Base-by-base conservation (phyloP, 176 grass and related monocot genomes). In the Oryza nivara region DNA sequence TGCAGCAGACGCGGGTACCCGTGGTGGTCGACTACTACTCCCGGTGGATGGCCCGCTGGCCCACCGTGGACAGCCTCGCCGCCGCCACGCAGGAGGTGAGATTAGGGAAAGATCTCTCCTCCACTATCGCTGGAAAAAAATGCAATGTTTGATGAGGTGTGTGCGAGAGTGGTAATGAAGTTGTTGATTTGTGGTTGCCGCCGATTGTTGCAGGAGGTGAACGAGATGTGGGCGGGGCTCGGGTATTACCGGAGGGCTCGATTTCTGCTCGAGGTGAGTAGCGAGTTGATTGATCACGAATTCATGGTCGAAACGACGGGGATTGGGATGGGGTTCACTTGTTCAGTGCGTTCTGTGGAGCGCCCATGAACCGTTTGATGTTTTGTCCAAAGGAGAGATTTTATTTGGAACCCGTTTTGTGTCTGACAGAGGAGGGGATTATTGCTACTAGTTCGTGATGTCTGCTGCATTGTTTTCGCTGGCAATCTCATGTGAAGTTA, bases 191-290 rank as follows among this genome's bases (percentile, higher is more conserved):
- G 14, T 75, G 71, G 16, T 75, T 79, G 54, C 19, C 83, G 46
- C 28, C 0, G 3, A 5, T 84, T 87, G 41, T 43, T 73, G 67
- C 89, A 98, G 96, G 96, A 98, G 77, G 96, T 98, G 83, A 98
- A 98, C 36, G 93, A 95, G 81, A 88, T 93, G 91, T 98, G 96
- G 96, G 93, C 96, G 9, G 96, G 96, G 17, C 92, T 98, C 9
- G 96, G 96, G 65, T 98, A 98, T 74, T 95, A 98, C 77, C 70
- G 96, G 77, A 93, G 96, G 88, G 96, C 96, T 73, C 93, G 96
- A 7, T 98, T 93, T 89, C 88, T 98, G n/a, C 69, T 95, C 26
- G 96, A 98, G 96, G 93, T 98, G 46, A 80, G 54, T 51, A 79
- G 58, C 0, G 7, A 20, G 13, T 79, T 26, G 16, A 58, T 58